phyloP scores from a whole-genome alignment of 2,329 filamentous ascomycete species.

The Camillea tinctor region DNA sequence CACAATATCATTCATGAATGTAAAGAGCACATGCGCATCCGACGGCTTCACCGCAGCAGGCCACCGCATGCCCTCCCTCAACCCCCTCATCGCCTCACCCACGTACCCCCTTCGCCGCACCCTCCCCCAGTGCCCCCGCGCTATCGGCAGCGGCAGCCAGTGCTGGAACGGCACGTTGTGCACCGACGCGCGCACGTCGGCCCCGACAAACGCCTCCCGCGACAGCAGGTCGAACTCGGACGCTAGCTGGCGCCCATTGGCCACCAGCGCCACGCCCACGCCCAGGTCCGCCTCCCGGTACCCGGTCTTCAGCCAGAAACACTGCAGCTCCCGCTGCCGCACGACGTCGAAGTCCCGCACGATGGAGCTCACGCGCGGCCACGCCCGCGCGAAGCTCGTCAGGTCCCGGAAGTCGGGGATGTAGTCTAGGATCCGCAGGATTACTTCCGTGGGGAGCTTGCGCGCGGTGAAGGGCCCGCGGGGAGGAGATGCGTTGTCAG shows the following conservation, averaged over 20 bases:
- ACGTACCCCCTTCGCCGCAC: slow-evolving; percentile 32
- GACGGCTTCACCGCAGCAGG: slow-evolving; percentile 21
- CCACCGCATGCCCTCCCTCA: slow-evolving; percentile 25
- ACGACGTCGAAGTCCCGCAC: slow-evolving; percentile 37
- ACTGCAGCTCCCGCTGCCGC: slow-evolving; percentile 45
- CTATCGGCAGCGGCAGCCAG: slow-evolving; percentile 49
- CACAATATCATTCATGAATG: slow-evolving; percentile 52
- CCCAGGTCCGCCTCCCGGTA: slow-evolving; percentile 41
- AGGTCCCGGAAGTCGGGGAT: slow-evolving; percentile 38
- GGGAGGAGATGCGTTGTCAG: not conserved
- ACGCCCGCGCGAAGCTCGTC: slow-evolving; percentile 36
- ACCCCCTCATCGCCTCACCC: not conserved
- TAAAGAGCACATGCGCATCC: slow-evolving; percentile 38
- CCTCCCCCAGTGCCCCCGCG: slow-evolving; percentile 42
- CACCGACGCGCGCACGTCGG: slow-evolving; percentile 39
- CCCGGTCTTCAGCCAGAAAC: slow-evolving; percentile 44
- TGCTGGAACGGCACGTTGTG: slow-evolving; percentile 40
- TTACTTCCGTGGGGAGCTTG: slow-evolving; percentile 40
- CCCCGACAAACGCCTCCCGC: slow-evolving; percentile 36
- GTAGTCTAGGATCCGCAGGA: slow-evolving; percentile 35
- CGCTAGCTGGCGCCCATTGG: slow-evolving; percentile 31
- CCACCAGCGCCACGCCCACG: slow-evolving; percentile 39
- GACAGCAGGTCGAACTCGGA: slow-evolving; percentile 52
- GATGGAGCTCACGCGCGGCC: slow-evolving; percentile 35
- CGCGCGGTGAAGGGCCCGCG: slow-evolving; percentile 28